Evolutionary conservation across 441 rosid species (phyloP).

Genomic region (Gossypium schwendimanii): DNA sequence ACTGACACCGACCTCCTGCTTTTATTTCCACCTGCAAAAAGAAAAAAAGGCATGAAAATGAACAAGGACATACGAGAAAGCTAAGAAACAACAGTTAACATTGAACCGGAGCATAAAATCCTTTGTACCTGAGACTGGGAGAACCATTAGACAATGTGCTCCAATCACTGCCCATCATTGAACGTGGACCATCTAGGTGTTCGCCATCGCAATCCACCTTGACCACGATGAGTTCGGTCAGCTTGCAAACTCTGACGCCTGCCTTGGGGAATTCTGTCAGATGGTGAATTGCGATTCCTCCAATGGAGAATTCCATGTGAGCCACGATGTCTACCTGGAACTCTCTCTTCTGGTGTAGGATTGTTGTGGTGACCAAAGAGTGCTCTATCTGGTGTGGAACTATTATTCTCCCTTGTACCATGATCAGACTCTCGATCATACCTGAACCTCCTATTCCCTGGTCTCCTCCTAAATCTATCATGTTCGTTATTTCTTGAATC

Average conservation of each 20-base stretch:
- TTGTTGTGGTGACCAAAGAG: neutral
- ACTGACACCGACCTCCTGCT: neutral
- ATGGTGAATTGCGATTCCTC: constrained; percentile 5
- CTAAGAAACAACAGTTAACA: neutral
- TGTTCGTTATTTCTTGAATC: neutral
- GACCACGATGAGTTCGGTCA: neutral
- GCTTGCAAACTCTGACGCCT: constrained; percentile 5
- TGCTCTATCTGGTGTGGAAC: neutral
- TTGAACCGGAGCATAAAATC: neutral
- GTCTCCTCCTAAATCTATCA: constrained; percentile 9
- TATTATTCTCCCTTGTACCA: neutral
- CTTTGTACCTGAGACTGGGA: neutral
- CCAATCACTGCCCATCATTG: constrained; percentile 3
- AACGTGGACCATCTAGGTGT: neutral
- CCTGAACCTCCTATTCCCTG: constrained; percentile 14
- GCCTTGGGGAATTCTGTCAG: constrained; percentile 1
- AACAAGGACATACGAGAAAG: neutral
- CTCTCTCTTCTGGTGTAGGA: neutral
- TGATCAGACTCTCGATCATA: neutral
- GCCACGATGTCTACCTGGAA: neutral
- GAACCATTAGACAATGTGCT: neutral
- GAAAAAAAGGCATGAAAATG: neutral
- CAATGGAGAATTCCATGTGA: constrained; percentile 4
- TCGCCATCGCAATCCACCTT: constrained; percentile 20
- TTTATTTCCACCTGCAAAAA: constrained; percentile 5